A percentile compares a stretch with the other conserved stretches of the same genome.
phyloP scores from a whole-genome alignment of 306 rosid species.

The Gleditsia sinensis region DNA sequence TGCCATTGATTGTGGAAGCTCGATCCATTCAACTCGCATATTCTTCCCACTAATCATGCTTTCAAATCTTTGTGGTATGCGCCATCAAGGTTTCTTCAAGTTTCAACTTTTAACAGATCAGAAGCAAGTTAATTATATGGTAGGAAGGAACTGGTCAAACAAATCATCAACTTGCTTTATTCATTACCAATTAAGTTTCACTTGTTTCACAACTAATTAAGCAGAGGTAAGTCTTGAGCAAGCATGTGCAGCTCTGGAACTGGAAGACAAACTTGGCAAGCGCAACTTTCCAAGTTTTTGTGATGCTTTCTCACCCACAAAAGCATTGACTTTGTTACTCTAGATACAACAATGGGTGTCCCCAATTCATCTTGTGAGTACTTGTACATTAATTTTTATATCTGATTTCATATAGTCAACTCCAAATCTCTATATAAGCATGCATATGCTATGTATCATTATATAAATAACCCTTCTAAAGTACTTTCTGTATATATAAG shows the following conservation, averaged over 20 bases:
- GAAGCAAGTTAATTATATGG: no score
- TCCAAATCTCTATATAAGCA: background rate
- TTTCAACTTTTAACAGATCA: no score
- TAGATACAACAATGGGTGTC: no score
- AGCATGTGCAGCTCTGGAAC: slow-evolving; percentile 30
- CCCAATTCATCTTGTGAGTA: no score
- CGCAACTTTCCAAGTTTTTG: no score
- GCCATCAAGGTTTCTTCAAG: background rate
- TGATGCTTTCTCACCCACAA: no score
- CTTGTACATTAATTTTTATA: no score
- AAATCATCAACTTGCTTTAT: background rate
- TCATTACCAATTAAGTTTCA: background rate
- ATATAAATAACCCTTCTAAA: background rate
- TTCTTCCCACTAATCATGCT: background rate
- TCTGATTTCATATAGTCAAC: no score
- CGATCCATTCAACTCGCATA: background rate
- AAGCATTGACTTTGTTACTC: slow-evolving; percentile 27
- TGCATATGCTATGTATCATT: no score
- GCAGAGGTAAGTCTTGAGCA: background rate
- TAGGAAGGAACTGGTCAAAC: background rate
- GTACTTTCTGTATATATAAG: background rate
- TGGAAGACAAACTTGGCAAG: background rate
- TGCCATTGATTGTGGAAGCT: background rate
- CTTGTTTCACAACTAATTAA: background rate
- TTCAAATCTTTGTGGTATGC: background rate